These are phyloP conservation scores for Backusella westeae DNA, from an alignment of 192 early-diverging fungal species.

Conservation along the genomic window DNA sequence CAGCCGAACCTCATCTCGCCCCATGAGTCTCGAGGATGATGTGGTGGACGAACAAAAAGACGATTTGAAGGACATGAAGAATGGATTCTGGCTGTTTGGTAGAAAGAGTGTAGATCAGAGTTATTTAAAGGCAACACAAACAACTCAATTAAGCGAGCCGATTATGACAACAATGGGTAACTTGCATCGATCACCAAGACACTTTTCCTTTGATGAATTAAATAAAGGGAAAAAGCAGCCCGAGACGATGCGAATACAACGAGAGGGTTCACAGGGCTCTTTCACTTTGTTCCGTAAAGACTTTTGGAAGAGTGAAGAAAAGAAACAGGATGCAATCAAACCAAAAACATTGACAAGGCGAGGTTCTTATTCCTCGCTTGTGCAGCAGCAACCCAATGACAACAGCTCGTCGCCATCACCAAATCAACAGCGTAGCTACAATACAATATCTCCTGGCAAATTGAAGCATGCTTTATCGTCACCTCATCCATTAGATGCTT, in stretches of 20 bases:
- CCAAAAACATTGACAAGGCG: not conserved
- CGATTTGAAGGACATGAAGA: not conserved
- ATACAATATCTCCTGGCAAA: not conserved
- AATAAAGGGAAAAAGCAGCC: not conserved
- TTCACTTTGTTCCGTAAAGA: slow-evolving; percentile 18
- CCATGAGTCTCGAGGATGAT: slow-evolving; percentile 28
- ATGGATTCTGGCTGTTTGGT: slow-evolving; percentile 19
- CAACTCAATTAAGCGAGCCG: not conserved
- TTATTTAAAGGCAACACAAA: not conserved
- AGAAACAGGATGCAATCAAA: not conserved
- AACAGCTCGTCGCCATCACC: not conserved
- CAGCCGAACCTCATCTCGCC: slow-evolving; percentile 23
- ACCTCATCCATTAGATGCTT: slow-evolving; percentile 10
- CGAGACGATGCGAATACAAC: not conserved
- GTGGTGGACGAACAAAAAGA: not conserved
- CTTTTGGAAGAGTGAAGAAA: slow-evolving; percentile 17
- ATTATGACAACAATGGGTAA: not conserved
- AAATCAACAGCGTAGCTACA: not conserved
- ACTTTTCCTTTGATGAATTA: slow-evolving; percentile 15
- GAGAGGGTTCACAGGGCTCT: slow-evolving; percentile 11
- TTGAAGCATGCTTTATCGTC: not conserved
- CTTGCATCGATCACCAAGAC: slow-evolving; percentile 7
- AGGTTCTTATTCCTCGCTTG: not conserved
- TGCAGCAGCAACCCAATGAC: not conserved
- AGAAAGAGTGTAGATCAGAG: slow-evolving; percentile 8